Evolutionary conservation across 1,284 basidiomycete species (phyloP).

Genomic region (Boletellus deceptivus): DNA sequence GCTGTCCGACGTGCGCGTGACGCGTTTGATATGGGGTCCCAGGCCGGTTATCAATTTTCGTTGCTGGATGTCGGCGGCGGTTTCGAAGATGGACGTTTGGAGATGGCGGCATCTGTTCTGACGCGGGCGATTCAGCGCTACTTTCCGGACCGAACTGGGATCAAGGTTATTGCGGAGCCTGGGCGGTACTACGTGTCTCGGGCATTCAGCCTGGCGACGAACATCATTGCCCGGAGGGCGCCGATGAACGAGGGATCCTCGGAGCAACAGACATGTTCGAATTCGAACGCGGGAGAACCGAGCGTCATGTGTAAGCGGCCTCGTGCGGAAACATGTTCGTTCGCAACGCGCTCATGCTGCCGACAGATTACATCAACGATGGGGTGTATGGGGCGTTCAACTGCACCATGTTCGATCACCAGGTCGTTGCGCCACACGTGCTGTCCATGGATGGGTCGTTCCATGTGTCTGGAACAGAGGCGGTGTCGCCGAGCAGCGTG

Average conservation of each 20-base stretch:
- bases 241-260: conserved; percentile 37
- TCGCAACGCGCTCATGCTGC: conserved; percentile 11
- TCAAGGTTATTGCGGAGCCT: conserved; percentile 95
- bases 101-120: conserved; percentile 75
- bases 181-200: conserved; percentile 92
- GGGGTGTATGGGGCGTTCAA: conserved; percentile 99
- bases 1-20: conserved; percentile 81
- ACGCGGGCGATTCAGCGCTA: conserved; percentile 72
- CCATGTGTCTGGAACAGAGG: conserved; percentile 48
- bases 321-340: background rate
- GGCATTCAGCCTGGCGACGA: conserved; percentile 92
- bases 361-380: conserved; percentile 93
- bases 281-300: conserved; percentile 47
- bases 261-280: background rate
- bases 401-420: conserved; percentile 94
- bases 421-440: conserved; percentile 82
- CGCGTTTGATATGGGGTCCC: conserved; percentile 87
- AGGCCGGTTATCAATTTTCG: conserved; percentile 80
- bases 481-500: conserved; percentile 51
- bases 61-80: conserved; percentile 95
- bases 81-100: conserved; percentile 90
- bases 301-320: conserved; percentile 76
- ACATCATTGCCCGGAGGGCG: conserved; percentile 89
- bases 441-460: conserved; percentile 59
- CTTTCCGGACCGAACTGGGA: conserved; percentile 78